Evolutionary conservation across 2,329 filamentous ascomycete species (phyloP).

Genomic region (Arthrobotrys megalospora): DNA sequence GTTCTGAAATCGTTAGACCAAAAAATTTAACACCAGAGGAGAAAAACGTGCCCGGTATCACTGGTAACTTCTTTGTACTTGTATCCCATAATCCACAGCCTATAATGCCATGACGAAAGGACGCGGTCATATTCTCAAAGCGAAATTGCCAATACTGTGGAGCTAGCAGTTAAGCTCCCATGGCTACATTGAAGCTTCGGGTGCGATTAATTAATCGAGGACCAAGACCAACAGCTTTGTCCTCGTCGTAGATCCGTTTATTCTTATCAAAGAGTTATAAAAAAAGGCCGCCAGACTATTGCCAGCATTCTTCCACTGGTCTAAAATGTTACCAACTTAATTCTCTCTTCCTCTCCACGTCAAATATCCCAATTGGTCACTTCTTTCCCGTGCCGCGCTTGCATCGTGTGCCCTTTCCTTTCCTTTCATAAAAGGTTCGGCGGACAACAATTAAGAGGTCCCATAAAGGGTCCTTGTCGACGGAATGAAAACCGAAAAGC

Average conservation of each 20-base stretch:
- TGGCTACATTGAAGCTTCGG: slow-evolving; percentile 2
- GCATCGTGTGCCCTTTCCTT: slow-evolving; percentile 50
- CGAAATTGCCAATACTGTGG: slow-evolving; percentile 1
- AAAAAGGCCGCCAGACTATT: slow-evolving; percentile 16
- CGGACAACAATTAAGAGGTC: slow-evolving; percentile 17
- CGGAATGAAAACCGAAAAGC: slow-evolving; percentile 55
- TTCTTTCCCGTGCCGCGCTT: slow-evolving; percentile 60
- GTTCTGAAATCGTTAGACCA: slow-evolving; percentile 61
- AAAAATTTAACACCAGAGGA: slow-evolving; percentile 5
- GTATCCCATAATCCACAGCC: slow-evolving; percentile 1
- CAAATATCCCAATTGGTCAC: slow-evolving; percentile 59
- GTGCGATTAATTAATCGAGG: slow-evolving; percentile 18
- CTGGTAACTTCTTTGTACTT: background rate
- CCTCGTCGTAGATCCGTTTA: background rate
- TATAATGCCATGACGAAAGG: slow-evolving; percentile 46
- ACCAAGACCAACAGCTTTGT: background rate
- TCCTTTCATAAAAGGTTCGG: slow-evolving; percentile 7
- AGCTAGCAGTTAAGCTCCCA: background rate
- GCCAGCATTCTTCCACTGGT: slow-evolving; percentile 28
- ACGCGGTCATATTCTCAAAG: slow-evolving; percentile 40
- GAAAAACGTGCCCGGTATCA: slow-evolving; percentile 14
- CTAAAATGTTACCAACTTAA: slow-evolving; percentile 39
- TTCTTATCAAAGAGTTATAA: slow-evolving; percentile 41
- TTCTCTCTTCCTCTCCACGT: slow-evolving; percentile 48
- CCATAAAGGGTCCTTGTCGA: slow-evolving; percentile 42